Conservation (phyloP, 2,329 filamentous ascomycete species). For the Colletotrichum navitas region DNA sequence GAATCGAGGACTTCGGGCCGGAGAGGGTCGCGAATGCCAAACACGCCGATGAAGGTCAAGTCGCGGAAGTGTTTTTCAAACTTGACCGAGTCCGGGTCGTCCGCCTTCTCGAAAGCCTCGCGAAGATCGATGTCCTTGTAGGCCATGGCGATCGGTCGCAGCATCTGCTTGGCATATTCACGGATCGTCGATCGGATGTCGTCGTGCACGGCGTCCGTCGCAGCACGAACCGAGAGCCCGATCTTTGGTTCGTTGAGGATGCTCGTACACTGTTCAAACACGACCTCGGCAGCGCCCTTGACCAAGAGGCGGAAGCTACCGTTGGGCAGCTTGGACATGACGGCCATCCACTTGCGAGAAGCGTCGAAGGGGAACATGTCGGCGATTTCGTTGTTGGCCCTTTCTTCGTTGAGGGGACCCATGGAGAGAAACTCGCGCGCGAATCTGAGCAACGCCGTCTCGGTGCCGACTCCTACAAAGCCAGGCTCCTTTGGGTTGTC, state of each 20-base stretch:
- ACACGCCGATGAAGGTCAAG: constrained; percentile 64
- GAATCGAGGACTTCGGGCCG: constrained; percentile 58
- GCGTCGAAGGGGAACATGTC: constrained; percentile 68
- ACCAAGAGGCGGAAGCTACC: constrained; percentile 64
- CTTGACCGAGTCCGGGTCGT: constrained; percentile 36
- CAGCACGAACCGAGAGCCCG: constrained; percentile 46
- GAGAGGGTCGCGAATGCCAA: constrained; percentile 63
- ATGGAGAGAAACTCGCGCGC: constrained; percentile 64
- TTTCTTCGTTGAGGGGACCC: constrained; percentile 58
- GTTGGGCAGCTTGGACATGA: constrained; percentile 60
- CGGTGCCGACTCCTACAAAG: constrained; percentile 68
- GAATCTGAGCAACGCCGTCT: constrained; percentile 65
- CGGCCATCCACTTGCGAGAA: constrained; percentile 68
- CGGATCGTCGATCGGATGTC: constrained; percentile 52
- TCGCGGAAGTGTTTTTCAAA: constrained; percentile 49
- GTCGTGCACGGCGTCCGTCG: constrained; percentile 50
- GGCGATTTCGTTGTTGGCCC: constrained; percentile 59
- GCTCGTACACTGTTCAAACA: constrained; percentile 59
- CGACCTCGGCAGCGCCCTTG: constrained; percentile 70
- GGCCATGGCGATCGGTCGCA: constrained; percentile 74
- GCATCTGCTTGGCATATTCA: constrained; percentile 73
- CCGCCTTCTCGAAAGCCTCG: constrained; percentile 34
- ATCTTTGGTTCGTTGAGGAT: constrained; percentile 60
- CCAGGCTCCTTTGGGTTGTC: constrained; percentile 51
- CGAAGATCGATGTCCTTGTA: constrained; percentile 73